phyloP scores from a whole-genome alignment of 129 eudicot species.

The Dittrichia graveolens region DNA sequence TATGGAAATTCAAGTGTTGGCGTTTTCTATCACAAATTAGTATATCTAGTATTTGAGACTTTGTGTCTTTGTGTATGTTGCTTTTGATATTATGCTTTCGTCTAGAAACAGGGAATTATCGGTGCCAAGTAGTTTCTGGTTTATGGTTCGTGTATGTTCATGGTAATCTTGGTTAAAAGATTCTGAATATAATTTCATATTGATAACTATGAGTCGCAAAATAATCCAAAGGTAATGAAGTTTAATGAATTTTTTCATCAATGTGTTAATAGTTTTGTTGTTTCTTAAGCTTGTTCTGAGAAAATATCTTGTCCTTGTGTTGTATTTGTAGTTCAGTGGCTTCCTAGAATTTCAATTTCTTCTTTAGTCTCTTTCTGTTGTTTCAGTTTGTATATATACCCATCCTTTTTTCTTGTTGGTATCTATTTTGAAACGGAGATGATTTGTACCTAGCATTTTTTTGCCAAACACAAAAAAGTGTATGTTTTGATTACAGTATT shows the following conservation, averaged over 20 bases:
- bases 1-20: constrained; percentile 41
- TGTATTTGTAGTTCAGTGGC: too few species aligned
- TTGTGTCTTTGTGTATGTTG: constrained; percentile 8
- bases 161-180: not conserved
- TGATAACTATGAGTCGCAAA: not conserved
- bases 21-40: constrained; percentile 6
- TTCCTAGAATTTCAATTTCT: too few species aligned
- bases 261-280: too few species aligned
- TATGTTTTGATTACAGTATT: too few species aligned
- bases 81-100: not conserved
- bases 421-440: too few species aligned
- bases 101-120: not conserved
- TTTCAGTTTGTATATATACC: too few species aligned
- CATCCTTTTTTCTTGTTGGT: too few species aligned
- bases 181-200: not conserved
- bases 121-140: constrained; percentile 3
- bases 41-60: not conserved
- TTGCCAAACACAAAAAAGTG: too few species aligned
- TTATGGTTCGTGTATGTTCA: not conserved
- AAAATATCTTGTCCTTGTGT: too few species aligned
- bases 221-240: not conserved
- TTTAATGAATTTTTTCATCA: not conserved
- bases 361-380: too few species aligned
- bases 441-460: too few species aligned
- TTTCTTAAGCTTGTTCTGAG: too few species aligned